These are phyloP conservation scores for Psilocybe mexicana DNA, from an alignment of 1,284 basidiomycete species.

Conservation along the genomic window DNA sequence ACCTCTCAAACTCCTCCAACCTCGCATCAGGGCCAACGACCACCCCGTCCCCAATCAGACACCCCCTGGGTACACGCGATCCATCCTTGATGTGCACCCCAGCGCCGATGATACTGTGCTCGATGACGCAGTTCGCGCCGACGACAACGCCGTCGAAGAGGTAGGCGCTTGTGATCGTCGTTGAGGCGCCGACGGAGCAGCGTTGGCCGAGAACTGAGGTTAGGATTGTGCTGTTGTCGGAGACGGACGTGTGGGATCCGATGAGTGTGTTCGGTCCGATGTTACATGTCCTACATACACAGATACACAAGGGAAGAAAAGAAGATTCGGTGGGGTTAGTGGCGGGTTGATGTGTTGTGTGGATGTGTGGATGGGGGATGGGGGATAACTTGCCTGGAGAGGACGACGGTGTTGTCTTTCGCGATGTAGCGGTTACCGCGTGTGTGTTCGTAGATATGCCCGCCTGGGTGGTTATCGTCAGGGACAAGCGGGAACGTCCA, in stretches of 20 bases:
- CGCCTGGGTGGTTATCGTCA: conserved; percentile 87
- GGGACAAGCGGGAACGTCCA: conserved; percentile 96
- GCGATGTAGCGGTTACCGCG: conserved; percentile 88
- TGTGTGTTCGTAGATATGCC: conserved; percentile 78
- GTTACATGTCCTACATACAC: conserved; percentile 63
- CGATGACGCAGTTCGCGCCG: conserved; percentile 75
- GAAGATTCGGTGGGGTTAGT: background rate
- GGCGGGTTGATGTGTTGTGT: conserved; percentile 1
- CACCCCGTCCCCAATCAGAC: conserved; percentile 81
- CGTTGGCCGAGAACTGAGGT: conserved; percentile 77
- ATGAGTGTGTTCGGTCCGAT: conserved; percentile 84
- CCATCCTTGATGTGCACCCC: conserved; percentile 73
- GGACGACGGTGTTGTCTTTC: conserved; percentile 67
- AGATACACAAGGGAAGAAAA: too few relatives aligned
- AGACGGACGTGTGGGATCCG: conserved; percentile 67
- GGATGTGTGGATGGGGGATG: conserved; percentile 1
- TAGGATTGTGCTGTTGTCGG: conserved; percentile 61
- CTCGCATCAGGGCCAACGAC: conserved; percentile 73
- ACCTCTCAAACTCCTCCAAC: conserved; percentile 69
- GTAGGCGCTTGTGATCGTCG: conserved; percentile 73
- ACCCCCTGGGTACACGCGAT: conserved; percentile 64
- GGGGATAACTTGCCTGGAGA: conserved; percentile 61
- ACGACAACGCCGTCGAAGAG: conserved; percentile 81
- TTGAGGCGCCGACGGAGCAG: conserved; percentile 68
- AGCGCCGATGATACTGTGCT: conserved; percentile 79